Conservation (phyloP, 345 rosid species). For the Arabidopsis arenosa region DNA sequence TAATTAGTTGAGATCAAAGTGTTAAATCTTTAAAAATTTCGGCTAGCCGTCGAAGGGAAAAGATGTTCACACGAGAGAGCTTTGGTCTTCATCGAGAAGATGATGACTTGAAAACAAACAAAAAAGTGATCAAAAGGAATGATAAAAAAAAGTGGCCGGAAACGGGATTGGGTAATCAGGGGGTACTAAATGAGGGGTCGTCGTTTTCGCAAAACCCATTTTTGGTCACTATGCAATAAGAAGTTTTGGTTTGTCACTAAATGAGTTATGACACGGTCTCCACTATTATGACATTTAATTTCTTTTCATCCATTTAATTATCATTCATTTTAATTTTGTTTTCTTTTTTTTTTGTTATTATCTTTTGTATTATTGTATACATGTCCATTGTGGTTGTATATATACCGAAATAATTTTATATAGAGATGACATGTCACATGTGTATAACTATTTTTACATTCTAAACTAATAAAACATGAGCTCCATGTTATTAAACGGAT, state of each 20-base stretch:
- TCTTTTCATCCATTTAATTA: neutral
- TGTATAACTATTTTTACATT: no score
- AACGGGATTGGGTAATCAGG: neutral
- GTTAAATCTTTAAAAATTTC: constrained; percentile 6
- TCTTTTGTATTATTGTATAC: neutral
- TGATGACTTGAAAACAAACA: constrained; percentile 13
- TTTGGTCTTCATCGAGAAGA: constrained; percentile 12
- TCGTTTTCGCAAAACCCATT: constrained; percentile 31
- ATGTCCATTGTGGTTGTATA: no score
- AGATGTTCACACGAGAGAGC: constrained; percentile 40
- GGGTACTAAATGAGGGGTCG: constrained; percentile 22
- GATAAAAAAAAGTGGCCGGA: constrained; percentile 28
- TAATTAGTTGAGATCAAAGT: neutral
- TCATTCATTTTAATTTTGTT: neutral
- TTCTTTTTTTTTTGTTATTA: neutral
- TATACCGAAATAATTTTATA: no score
- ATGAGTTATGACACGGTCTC: constrained; percentile 28
- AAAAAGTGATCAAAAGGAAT: constrained; percentile 9
- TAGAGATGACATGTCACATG: no score
- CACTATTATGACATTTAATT: constrained; percentile 16
- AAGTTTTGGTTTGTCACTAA: constrained; percentile 26
- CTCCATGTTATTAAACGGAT: neutral
- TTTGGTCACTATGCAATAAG: constrained; percentile 33
- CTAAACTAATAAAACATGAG: neutral
- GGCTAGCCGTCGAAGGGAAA: constrained; percentile 37